Percentiles rank a stretch among this genome's conserved stretches.
phyloP scores from a whole-genome alignment of 2,329 filamentous ascomycete genomes.

The Fusarium coffeatum region DNA sequence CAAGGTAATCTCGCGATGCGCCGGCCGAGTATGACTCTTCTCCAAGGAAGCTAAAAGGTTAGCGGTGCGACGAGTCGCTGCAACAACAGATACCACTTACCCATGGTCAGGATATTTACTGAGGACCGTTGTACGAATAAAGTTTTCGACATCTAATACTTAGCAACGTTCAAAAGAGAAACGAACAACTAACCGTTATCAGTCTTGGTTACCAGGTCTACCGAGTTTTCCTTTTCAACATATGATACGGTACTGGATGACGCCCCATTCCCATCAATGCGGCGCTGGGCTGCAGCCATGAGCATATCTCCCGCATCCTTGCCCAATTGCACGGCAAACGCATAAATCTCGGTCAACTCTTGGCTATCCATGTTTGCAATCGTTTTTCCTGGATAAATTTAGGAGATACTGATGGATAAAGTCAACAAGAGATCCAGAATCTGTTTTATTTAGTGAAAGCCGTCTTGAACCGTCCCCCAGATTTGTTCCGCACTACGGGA shows the following conservation, averaged over 20 bases:
- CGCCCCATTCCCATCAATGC: slow-evolving; percentile 41
- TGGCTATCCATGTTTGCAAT: slow-evolving; percentile 49
- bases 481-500: slow-evolving; percentile 33
- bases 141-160: slow-evolving; percentile 73
- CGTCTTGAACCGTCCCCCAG: slow-evolving; percentile 36
- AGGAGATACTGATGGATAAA: background rate
- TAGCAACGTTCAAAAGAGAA: background rate
- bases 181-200: slow-evolving; percentile 68
- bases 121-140: slow-evolving; percentile 71
- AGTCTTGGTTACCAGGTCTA: slow-evolving; percentile 82
- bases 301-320: slow-evolving; percentile 77
- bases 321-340: slow-evolving; percentile 76
- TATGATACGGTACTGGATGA: slow-evolving; percentile 40
- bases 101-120: slow-evolving; percentile 73
- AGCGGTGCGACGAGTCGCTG: background rate
- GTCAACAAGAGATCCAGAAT: background rate
- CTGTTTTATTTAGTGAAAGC: slow-evolving; percentile 31
- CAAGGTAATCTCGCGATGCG: slow-evolving; percentile 74
- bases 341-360: slow-evolving; percentile 73
- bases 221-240: slow-evolving; percentile 77
- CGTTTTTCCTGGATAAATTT: slow-evolving; percentile 12
- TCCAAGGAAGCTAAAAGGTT: slow-evolving; percentile 71
- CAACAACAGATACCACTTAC: slow-evolving; percentile 55
- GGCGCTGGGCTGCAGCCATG: slow-evolving; percentile 65
- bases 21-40: slow-evolving; percentile 81